Conservation (phyloP, 805 yeast genomes). For the Candida pini region DNA sequence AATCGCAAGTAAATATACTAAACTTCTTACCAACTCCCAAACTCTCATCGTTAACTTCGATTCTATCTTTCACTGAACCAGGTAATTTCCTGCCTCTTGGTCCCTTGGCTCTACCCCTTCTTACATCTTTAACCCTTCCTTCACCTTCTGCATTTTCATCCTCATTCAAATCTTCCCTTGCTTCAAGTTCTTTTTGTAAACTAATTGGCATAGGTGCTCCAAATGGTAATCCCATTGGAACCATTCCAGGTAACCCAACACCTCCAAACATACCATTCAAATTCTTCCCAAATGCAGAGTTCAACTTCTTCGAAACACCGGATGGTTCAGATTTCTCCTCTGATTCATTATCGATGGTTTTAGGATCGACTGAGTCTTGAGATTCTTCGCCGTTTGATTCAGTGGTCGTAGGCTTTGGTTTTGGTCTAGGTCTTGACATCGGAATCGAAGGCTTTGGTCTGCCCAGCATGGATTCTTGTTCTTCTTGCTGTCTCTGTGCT, state of each 20-base stretch:
- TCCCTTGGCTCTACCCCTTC: conserved; percentile 58
- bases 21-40: conserved; percentile 28
- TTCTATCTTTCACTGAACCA: conserved; percentile 42
- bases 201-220: conserved; percentile 7
- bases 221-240: conserved; percentile 23
- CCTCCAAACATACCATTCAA: conserved; percentile 52
- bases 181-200: conserved; percentile 2
- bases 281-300: conserved; percentile 47
- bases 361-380: neutral
- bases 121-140: conserved; percentile 27
- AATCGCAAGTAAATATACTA: conserved; percentile 26
- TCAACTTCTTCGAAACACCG: conserved; percentile 15
- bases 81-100: conserved; percentile 74
- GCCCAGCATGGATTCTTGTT: conserved; percentile 19
- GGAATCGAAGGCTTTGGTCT: conserved; percentile 20
- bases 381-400: conserved; percentile 1
- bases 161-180: conserved; percentile 10
- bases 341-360: neutral
- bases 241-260: conserved; percentile 47
- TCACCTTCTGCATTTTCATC: conserved; percentile 5
- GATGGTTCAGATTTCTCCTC: neutral
- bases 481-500: conserved; percentile 42
- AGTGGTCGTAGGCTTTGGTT: conserved; percentile 14
- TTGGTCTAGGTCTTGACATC: conserved; percentile 14
- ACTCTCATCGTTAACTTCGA: conserved; percentile 30